Evolutionary conservation across 2,329 filamentous ascomycete genomes (phyloP).

Genomic region (Trichoderma sp.): DNA sequence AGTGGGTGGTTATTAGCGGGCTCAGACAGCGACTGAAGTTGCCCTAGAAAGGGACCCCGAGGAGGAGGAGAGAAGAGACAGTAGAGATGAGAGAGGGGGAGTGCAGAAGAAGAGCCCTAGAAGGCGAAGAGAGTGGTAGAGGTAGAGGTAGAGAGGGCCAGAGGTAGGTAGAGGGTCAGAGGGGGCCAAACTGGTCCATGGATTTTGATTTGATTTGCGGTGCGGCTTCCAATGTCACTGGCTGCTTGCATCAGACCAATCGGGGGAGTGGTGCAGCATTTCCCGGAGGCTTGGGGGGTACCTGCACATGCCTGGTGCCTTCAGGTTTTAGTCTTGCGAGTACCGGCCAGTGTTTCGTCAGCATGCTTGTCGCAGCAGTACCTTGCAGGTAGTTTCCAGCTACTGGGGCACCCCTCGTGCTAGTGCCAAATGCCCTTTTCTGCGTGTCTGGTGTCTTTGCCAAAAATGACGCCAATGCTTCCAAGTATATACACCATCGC

Average conservation of each 20-base stretch:
- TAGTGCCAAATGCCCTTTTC: neutral
- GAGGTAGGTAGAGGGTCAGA: neutral
- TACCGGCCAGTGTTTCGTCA: conserved; percentile 14
- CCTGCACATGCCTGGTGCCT: conserved; percentile 3
- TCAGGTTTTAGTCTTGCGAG: neutral
- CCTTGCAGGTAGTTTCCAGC: conserved; percentile 11
- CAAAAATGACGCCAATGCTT: neutral
- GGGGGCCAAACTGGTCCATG: neutral
- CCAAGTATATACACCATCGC: neutral
- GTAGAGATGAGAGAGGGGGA: too few species aligned
- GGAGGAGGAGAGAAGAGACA: too few species aligned
- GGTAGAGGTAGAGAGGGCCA: neutral
- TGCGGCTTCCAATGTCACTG: neutral
- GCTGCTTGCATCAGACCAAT: conserved; percentile 22
- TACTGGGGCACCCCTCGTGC: neutral
- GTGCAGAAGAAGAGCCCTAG: neutral
- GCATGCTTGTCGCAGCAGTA: neutral
- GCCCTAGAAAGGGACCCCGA: neutral
- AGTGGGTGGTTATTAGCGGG: neutral
- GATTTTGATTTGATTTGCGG: neutral
- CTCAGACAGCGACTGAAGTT: neutral
- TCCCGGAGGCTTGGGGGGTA: conserved; percentile 7
- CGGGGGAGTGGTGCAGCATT: conserved; percentile 26
- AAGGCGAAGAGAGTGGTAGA: neutral
- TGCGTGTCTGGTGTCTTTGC: neutral